phyloP scores from a whole-genome alignment of 805 yeast species.

The Candida fluviatilis region DNA sequence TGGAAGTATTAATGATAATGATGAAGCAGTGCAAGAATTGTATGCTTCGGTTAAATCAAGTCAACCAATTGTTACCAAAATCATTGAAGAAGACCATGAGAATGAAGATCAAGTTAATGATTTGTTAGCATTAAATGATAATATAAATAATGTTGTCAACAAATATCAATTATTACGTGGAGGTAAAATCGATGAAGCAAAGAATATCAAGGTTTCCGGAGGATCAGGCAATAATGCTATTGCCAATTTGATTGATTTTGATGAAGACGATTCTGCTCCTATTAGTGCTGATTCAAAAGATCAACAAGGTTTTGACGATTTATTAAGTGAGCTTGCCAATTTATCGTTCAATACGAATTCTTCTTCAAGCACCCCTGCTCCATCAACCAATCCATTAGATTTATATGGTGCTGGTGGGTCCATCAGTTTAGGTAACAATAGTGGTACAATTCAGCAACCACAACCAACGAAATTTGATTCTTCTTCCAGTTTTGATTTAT shows the following conservation, averaged over 20 bases:
- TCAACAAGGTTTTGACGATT: constrained; percentile 54
- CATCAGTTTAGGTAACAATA: constrained; percentile 28
- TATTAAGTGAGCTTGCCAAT: constrained; percentile 67
- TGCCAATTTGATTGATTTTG: constrained; percentile 41
- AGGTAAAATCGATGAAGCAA: constrained; percentile 59
- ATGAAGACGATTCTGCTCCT: constrained; percentile 35
- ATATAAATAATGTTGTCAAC: constrained; percentile 61
- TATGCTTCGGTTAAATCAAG: constrained; percentile 75
- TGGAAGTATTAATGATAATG: constrained; percentile 37
- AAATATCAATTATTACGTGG: constrained; percentile 63
- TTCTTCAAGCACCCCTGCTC: constrained; percentile 2
- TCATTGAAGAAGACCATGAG: constrained; percentile 66
- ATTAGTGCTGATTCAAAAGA: constrained; percentile 23
- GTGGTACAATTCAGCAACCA: constrained; percentile 10
- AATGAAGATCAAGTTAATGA: constrained; percentile 61
- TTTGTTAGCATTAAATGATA: constrained; percentile 68
- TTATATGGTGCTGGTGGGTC: constrained; percentile 53
- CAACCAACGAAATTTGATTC: constrained; percentile 8
- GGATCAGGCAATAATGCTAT: constrained; percentile 23
- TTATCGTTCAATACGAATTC: constrained; percentile 46
- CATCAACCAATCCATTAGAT: constrained; percentile 24
- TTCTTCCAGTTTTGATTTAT: constrained; percentile 20
- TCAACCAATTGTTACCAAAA: constrained; percentile 80
- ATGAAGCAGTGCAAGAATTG: constrained; percentile 78
- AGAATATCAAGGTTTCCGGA: constrained; percentile 34